phyloP scores from a whole-genome alignment of 306 rosid species.

The Carpinus fangiana region DNA sequence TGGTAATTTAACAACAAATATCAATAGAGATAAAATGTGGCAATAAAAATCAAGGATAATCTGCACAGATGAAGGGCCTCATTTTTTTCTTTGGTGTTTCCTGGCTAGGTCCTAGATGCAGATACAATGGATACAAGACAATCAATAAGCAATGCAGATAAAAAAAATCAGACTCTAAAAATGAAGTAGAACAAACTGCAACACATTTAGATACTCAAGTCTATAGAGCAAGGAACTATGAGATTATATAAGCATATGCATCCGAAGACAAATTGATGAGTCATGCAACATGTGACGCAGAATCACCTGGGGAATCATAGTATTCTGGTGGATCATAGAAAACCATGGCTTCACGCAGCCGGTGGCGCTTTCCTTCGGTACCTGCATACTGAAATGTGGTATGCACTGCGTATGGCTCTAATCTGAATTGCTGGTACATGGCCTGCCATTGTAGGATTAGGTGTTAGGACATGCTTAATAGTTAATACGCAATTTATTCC shows the following conservation, averaged over 20 bases:
- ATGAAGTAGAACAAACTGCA: not conserved
- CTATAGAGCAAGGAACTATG: not conserved
- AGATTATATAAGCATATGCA: constrained; percentile 11
- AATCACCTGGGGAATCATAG: constrained; percentile 76
- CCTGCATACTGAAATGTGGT: constrained; percentile 93
- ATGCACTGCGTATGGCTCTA: constrained; percentile 94
- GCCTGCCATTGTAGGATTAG: constrained; percentile 51
- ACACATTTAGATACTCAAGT: not conserved
- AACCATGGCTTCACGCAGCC: constrained; percentile 90
- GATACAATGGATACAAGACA: too few species aligned
- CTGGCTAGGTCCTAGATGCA: too few species aligned
- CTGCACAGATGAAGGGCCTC: too few species aligned
- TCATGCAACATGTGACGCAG: constrained; percentile 3
- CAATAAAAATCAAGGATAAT: too few species aligned
- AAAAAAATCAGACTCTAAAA: not conserved
- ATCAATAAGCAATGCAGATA: not conserved
- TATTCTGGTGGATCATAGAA: constrained; percentile 89
- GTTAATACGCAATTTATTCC: constrained; percentile 11
- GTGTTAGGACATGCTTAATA: constrained; percentile 20
- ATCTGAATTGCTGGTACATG: constrained; percentile 78
- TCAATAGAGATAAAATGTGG: too few species aligned
- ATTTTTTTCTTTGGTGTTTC: too few species aligned
- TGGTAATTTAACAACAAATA: too few species aligned
- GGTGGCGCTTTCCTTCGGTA: constrained; percentile 94
- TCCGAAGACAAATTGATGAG: constrained; percentile 15